These are phyloP conservation scores for Echinosphaeria canescens DNA, from an alignment of 2,329 filamentous ascomycete genomes.

Conservation along the genomic window DNA sequence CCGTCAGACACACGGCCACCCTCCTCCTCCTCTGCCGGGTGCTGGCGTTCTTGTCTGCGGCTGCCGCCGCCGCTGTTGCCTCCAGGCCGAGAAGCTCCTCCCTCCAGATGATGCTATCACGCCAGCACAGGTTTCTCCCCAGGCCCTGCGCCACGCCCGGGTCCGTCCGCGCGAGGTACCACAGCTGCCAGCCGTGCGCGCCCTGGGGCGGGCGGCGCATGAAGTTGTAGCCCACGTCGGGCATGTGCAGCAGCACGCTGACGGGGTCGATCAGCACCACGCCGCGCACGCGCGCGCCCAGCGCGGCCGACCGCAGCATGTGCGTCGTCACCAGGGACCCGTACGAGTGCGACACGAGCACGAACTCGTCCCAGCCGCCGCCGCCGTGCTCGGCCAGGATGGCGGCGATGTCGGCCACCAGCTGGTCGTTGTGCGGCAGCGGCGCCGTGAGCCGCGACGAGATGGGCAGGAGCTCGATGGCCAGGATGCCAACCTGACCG, in stretches of 20 bases:
- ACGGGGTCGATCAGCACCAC: conserved; percentile 36
- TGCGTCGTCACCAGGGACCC: conserved; percentile 41
- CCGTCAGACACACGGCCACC: conserved; percentile 35
- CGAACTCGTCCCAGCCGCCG: conserved; percentile 25
- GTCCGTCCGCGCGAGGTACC: conserved; percentile 49
- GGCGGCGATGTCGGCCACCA: conserved; percentile 27
- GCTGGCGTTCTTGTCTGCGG: conserved; percentile 2
- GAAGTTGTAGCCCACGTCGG: conserved; percentile 54
- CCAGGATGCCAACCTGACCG: conserved; percentile 45
- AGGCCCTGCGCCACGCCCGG: conserved; percentile 43
- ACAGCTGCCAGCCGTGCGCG: conserved; percentile 42
- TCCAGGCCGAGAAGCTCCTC: too few relatives aligned
- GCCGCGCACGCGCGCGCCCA: conserved; percentile 27
- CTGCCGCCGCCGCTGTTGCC: conserved; percentile 9
- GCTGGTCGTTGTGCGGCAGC: conserved; percentile 21
- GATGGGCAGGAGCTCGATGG: conserved; percentile 44
- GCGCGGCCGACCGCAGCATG: conserved; percentile 24
- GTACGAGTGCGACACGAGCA: conserved; percentile 41
- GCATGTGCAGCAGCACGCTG: conserved; percentile 43
- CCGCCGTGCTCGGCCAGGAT: conserved; percentile 13
- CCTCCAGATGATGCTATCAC: conserved; percentile 47
- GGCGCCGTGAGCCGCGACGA: conserved; percentile 34
- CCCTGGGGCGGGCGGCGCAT: conserved; percentile 23
- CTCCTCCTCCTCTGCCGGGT: conserved; percentile 9
- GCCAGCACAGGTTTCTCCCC: conserved; percentile 49